Evolutionary conservation across 179 eudicot genomes (phyloP), one percentile per base, ranked within the genome.

Genomic region (Actinidia chinensis): DNA sequence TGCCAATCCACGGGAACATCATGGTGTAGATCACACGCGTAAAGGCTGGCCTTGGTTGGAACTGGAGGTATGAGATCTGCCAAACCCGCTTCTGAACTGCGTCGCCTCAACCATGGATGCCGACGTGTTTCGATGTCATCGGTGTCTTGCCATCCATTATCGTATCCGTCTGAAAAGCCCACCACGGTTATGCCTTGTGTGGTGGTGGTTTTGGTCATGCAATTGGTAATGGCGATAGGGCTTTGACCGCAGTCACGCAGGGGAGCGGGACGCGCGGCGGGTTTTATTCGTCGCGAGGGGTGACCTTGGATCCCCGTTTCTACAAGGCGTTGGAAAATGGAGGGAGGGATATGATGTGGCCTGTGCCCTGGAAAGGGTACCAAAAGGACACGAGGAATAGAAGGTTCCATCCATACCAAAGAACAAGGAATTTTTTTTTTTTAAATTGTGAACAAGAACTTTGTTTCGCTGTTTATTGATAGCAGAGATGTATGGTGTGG

Each of bases 21-120:
- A 44, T 42, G 72, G 22, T n/a, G 12, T 91, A 86, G 58, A 87
- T 84, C 17, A 87, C 44, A 55, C 86, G 80, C 11, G 91, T 70
- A 18, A 87, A 43, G 74, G 82, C 1, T 22, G 75, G 12, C 85
- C 92, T 25, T 79, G 72, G 2, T 44, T 67, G 1, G 17, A 25
- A 43, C 72, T 68, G 10, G 72, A 3, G 72, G 42, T 13, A 44
- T 44, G 33, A 44, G 3, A 8, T 68, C 54, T 22, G 36, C 67
- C 42, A 61, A n/a, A n/a, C n/a, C 28, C 40, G 67, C 40, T 12
- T 61, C 5, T 36, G 42, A 23, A 25, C 67, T 61, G 42, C 42
- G 17, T 36, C 67, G 11, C 67, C 13, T 25, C 17, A 61, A 61
- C 13, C 28, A 25, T 18, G 40, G 11, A 42, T 11, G 28, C 40